A percentile compares a stretch with the other conserved stretches of the same genome.
These are phyloP conservation scores for Solanum tarapatanum DNA, from an alignment of 257 asterid species.

Conservation along the genomic window DNA sequence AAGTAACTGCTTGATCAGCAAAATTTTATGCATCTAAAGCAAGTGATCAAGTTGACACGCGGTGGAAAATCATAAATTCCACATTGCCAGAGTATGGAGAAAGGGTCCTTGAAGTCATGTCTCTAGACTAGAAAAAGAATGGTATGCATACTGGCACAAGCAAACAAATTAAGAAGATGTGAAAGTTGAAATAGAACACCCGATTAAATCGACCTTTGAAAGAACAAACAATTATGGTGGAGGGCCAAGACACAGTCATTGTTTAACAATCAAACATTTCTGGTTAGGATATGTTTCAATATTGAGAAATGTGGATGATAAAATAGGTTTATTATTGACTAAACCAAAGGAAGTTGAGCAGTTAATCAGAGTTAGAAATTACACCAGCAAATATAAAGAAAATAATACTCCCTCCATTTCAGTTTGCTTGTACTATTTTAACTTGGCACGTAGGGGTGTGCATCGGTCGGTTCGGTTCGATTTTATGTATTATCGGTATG, in stretches of 20 bases:
- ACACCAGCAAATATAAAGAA: not conserved
- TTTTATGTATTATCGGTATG: no score
- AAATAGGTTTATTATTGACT: not conserved
- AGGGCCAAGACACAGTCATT: not conserved
- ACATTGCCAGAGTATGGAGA: not conserved
- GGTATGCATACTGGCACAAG: not conserved
- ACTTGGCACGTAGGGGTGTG: not conserved
- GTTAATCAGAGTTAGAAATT: not conserved
- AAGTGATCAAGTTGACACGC: not conserved
- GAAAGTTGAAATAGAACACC: not conserved
- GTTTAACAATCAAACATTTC: not conserved
- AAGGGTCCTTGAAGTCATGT: not conserved
- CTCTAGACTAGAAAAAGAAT: not conserved
- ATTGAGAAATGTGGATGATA: not conserved
- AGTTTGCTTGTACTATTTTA: not conserved
- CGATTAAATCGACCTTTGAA: not conserved
- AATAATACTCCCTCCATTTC: not conserved
- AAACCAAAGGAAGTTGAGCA: not conserved
- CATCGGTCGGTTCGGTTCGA: no score
- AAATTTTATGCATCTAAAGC: not conserved
- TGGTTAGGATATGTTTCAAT: not conserved
- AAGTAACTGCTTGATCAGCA: not conserved
- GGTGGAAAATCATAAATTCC: not conserved
- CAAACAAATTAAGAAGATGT: not conserved
- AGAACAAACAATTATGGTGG: not conserved